These are phyloP conservation scores for Hygrophoropsis aurantiaca DNA, from an alignment of 768 basidiomycete species.

Conservation along the genomic window DNA sequence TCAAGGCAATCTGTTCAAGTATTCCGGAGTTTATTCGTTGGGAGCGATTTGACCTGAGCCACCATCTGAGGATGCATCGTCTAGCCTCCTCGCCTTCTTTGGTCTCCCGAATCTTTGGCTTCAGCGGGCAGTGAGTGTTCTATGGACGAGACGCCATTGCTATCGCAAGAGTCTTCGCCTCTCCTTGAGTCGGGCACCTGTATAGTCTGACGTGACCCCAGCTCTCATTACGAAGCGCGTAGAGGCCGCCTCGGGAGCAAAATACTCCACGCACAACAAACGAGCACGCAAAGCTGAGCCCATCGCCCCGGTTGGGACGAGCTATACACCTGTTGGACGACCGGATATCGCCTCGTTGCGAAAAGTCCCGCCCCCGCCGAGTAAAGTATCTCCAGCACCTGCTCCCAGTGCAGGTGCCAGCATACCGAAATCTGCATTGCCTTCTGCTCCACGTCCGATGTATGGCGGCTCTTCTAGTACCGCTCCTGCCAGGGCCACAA, in stretches of 20 bases:
- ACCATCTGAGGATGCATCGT: no score
- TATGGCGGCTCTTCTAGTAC: neutral
- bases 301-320: conserved; percentile 79
- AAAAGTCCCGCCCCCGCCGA: conserved; percentile 39
- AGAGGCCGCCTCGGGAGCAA: conserved; percentile 87
- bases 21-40: no score
- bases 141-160: no score
- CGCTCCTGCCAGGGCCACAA: conserved; percentile 26
- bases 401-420: no score
- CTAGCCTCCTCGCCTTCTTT: no score
- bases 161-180: no score
- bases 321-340: conserved; percentile 72
- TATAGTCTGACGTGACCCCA: conserved; percentile 82
- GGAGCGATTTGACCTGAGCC: no score
- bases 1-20: no score
- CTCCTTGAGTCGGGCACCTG: no score
- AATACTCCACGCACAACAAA: conserved; percentile 84
- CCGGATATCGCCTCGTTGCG: conserved; percentile 66
- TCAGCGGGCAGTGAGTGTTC: no score
- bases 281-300: conserved; percentile 70
- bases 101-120: no score
- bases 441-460: conserved; percentile 5
- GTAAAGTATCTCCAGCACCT: conserved; percentile 11
- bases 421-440: conserved; percentile 12
- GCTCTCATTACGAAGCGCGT: conserved; percentile 80